Conservation (phyloP, 1,139 yeast species). For the Suhomyces kunorum region DNA sequence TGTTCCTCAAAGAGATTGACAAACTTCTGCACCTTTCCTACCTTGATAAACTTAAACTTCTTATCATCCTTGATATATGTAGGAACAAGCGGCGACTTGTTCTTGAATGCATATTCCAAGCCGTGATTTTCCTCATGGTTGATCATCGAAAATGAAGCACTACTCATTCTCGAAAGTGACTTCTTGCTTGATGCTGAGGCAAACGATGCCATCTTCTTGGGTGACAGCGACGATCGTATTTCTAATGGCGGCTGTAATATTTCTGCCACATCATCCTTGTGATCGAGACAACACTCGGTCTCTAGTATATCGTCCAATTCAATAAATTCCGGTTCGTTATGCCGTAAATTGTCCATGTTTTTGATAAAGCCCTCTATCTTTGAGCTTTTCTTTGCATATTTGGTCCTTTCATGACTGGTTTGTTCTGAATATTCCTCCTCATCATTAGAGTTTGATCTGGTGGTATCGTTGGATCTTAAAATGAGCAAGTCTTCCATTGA, state of each 20-base stretch:
- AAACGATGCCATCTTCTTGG: slow-evolving; percentile 14
- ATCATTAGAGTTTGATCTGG: slow-evolving; percentile 19
- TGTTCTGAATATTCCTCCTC: slow-evolving; percentile 13
- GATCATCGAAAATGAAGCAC: slow-evolving; percentile 27
- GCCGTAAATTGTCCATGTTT: slow-evolving; percentile 36
- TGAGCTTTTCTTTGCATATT: slow-evolving; percentile 3
- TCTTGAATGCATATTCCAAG: slow-evolving; percentile 36
- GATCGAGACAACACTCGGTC: slow-evolving; percentile 17
- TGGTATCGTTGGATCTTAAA: slow-evolving; percentile 28
- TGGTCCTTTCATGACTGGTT: neutral
- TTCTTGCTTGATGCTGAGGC: slow-evolving; percentile 22
- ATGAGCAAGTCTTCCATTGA: slow-evolving; percentile 27
- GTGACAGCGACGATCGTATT: slow-evolving; percentile 5
- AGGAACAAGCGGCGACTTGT: slow-evolving; percentile 36
- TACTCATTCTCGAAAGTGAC: slow-evolving; percentile 21
- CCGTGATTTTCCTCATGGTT: slow-evolving; percentile 24
- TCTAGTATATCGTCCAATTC: slow-evolving; percentile 18
- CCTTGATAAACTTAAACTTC: slow-evolving; percentile 49
- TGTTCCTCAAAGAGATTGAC: slow-evolving; percentile 49
- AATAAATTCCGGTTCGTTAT: slow-evolving; percentile 28
- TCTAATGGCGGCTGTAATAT: slow-evolving; percentile 13
- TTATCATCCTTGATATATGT: slow-evolving; percentile 44
- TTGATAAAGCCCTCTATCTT: slow-evolving; percentile 24
- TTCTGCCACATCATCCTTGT: slow-evolving; percentile 6
- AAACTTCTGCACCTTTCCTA: slow-evolving; percentile 51